phyloP scores from a whole-genome alignment of 2,329 filamentous ascomycete species.

The Trichoderma hamatum region DNA sequence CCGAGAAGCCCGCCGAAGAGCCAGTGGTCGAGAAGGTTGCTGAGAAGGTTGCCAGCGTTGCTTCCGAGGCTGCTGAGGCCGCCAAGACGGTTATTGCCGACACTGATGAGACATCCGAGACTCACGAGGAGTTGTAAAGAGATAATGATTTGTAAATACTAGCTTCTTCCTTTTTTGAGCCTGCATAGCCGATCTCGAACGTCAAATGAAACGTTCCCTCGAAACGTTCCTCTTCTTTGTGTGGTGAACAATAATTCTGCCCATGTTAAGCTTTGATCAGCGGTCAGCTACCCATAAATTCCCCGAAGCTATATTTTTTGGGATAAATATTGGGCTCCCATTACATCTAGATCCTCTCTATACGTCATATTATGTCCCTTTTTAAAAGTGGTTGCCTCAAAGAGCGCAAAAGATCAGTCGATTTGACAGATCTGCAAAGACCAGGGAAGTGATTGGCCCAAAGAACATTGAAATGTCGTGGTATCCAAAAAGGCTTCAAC shows the following conservation, averaged over 20 bases:
- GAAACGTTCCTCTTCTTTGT: background rate
- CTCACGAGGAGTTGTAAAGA: conserved; percentile 62
- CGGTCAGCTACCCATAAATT: background rate
- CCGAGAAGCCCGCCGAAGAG: conserved; percentile 24
- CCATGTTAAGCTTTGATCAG: conserved; percentile 4
- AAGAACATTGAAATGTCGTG: background rate
- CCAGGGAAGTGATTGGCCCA: background rate
- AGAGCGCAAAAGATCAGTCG: conserved; percentile 11
- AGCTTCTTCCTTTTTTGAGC: conserved; percentile 18
- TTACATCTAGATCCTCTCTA: background rate
- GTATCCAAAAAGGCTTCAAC: conserved; percentile 11
- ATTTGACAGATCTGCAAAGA: conserved; percentile 6
- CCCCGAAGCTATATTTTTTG: background rate
- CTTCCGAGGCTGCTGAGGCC: conserved; percentile 36
- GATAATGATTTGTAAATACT: conserved; percentile 24
- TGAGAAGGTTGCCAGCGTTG: conserved; percentile 33
- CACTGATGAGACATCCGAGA: conserved; percentile 55
- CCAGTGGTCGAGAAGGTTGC: conserved; percentile 31
- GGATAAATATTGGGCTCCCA: background rate
- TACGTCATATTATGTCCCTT: conserved; percentile 11
- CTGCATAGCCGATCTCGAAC: conserved; percentile 20
- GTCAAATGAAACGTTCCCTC: conserved; percentile 18
- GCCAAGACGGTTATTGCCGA: conserved; percentile 57
- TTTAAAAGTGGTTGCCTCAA: background rate
- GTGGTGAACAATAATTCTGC: background rate